A percentile compares a stretch with the other conserved stretches of the same genome.
Conservation (phyloP, 2,329 filamentous ascomycete species). For the Fusarium paranaense region DNA sequence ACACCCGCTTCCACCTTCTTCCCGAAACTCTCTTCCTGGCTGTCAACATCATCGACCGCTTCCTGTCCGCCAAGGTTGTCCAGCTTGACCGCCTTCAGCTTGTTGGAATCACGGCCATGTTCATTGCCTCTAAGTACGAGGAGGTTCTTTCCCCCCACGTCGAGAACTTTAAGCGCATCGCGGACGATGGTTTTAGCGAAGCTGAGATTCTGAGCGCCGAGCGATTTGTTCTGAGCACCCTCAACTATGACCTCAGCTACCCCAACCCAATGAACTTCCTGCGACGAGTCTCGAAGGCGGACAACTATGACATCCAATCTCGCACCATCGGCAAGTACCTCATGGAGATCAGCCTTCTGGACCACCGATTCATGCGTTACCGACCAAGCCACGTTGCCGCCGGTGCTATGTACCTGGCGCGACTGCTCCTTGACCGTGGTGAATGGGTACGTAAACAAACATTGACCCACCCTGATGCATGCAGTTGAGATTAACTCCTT, state of each 20-base stretch:
- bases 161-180: constrained; percentile 95
- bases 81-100: constrained; percentile 96
- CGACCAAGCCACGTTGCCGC: constrained; percentile 92
- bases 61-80: constrained; percentile 94
- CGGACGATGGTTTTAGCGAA: constrained; percentile 95
- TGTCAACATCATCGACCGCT: constrained; percentile 98
- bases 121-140: constrained; percentile 99
- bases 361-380: constrained; percentile 92
- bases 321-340: constrained; percentile 97
- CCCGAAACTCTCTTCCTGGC: constrained; percentile 97
- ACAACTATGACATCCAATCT: constrained; percentile 98
- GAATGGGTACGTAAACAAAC: constrained; percentile 78
- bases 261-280: constrained; percentile 99
- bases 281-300: constrained; percentile 97
- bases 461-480: neutral
- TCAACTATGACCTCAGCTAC: constrained; percentile 98
- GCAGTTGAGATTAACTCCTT: constrained; percentile 45
- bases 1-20: constrained; percentile 94
- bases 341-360: constrained; percentile 95
- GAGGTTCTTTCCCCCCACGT: constrained; percentile 97
- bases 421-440: constrained; percentile 89
- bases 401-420: constrained; percentile 93
- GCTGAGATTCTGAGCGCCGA: constrained; percentile 97
- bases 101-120: constrained; percentile 98
- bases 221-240: constrained; percentile 88